Conservation (phyloP, 257 asterid species). For the Capsicum baccatum region DNA sequence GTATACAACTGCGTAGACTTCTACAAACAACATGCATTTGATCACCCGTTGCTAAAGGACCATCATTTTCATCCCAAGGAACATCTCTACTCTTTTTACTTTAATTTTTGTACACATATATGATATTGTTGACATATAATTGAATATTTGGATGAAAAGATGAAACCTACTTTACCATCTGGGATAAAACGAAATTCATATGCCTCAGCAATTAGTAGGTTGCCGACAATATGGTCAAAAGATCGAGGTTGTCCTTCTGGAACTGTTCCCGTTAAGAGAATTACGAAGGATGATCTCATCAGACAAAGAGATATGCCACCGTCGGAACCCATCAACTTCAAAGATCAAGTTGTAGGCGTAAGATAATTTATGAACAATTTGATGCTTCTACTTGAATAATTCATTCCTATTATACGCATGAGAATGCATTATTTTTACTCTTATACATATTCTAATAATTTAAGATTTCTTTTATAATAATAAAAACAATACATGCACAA, state of each 20-base stretch:
- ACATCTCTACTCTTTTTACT: background rate
- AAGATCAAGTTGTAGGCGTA: background rate
- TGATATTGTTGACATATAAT: background rate
- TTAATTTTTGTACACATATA: background rate
- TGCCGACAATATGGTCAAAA: background rate
- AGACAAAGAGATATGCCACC: background rate
- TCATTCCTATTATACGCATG: background rate
- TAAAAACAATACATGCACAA: too few relatives aligned
- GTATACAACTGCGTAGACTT: background rate
- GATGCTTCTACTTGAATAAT: background rate
- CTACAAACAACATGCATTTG: constrained; percentile 15
- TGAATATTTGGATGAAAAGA: background rate
- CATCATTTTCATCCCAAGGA: constrained; percentile 5
- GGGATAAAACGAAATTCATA: background rate
- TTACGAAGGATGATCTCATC: background rate
- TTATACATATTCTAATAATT: too few relatives aligned
- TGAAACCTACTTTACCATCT: background rate
- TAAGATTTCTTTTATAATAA: too few relatives aligned
- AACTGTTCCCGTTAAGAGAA: background rate
- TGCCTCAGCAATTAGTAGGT: background rate
- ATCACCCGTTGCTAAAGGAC: background rate
- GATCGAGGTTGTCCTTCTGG: background rate
- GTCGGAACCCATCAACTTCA: background rate
- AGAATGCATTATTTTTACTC: background rate
- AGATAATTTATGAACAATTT: background rate